phyloP scores from a whole-genome alignment of 2,329 filamentous ascomycete genomes.

The Mariannaea sp. region DNA sequence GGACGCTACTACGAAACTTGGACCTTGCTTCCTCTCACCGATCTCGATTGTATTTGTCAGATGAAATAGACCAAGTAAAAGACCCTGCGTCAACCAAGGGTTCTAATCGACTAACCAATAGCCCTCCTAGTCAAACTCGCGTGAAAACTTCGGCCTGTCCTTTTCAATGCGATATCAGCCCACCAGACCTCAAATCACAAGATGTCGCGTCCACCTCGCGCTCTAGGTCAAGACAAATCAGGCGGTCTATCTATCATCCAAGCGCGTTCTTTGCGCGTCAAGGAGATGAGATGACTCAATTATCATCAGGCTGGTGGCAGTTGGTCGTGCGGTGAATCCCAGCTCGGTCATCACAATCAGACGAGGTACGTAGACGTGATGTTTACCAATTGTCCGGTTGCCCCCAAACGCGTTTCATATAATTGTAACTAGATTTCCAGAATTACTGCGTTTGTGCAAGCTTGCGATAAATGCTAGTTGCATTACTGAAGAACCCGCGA shows the following conservation, averaged over 20 bases:
- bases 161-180: slow-evolving; percentile 12
- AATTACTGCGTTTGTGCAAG: neutral
- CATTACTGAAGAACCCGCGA: neutral
- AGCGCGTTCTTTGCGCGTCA: slow-evolving; percentile 25
- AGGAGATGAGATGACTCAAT: slow-evolving; percentile 7
- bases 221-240: slow-evolving; percentile 11
- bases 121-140: neutral
- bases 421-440: neutral
- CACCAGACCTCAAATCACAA: slow-evolving; percentile 30
- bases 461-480: neutral
- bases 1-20: no score
- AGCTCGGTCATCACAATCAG: slow-evolving; percentile 14
- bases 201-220: slow-evolving; percentile 27
- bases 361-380: neutral
- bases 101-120: no score
- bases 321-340: neutral
- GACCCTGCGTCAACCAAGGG: no score
- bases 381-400: neutral
- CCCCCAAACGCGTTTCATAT: neutral
- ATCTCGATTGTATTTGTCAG: no score
- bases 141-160: slow-evolving; percentile 1
- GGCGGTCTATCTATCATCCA: neutral
- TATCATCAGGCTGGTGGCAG: neutral
- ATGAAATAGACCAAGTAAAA: no score
- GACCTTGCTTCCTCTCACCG: no score